Base-by-base conservation (phyloP, 2,329 filamentous ascomycete species). In the Diaporthe batatas region DNA sequence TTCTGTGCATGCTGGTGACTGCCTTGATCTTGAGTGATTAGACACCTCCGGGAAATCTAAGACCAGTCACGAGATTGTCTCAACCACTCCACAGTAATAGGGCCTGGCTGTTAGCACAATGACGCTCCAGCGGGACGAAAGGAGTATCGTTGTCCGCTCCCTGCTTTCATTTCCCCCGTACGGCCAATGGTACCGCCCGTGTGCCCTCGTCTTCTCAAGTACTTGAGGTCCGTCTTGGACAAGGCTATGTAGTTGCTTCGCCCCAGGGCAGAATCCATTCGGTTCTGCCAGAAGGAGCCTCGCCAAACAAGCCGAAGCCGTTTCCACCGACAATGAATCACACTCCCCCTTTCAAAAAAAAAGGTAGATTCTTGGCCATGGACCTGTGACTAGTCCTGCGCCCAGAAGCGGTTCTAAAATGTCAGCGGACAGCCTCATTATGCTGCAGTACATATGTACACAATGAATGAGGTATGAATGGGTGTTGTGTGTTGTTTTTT, bases 51-150 rank as follows among this genome's bases (percentile, higher is more conserved):
- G 25, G 11, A 47, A 47, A 7, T 34, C 42, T 23, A 49, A 49
- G 59, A 49, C 59, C 42, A 49, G 21, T 29, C 23, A 34, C n/a
- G 44, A 36, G 6, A 23, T 65, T 42, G 29, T 51, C 59, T 65
- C 42, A 44, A 36, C 18, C 25, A 23, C 44, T 65, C 25, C 32
- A 36, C 42, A 34, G 21, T 44, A 39, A 8, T 14, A 34, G 42
- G 59, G 42, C 44, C 59, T 65, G 42, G 14, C 14, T 44, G 16
- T 7, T 44, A 47, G 18, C 18, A 21, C 18, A 47, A 6, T 21
- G 62, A 36, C 29, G 62, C 29, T 25, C 44, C 21, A 32, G 34
- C 25, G 14, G n/a, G 12, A 25, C 11, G 16, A 47, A 14, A 12
- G 23, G 21, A 23, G 21, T 34, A 65, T n/a, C 29, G 36, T 36